Evolutionary conservation across 2,329 filamentous ascomycete species (phyloP).

Genomic region (Aspergillus sojae): DNA sequence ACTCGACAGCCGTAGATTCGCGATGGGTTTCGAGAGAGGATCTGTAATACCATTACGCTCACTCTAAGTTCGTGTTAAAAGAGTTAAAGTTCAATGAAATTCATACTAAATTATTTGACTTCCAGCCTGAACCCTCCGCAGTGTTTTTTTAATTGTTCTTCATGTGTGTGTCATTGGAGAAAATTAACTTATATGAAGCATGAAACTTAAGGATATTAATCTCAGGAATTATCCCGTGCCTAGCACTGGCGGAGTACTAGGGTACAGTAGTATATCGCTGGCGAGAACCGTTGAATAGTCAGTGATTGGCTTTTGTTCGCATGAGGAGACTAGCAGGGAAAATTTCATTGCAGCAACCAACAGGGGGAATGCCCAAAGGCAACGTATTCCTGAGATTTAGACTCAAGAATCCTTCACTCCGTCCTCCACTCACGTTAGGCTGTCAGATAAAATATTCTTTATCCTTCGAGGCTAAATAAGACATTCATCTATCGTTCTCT

Average conservation of each 20-base stretch:
- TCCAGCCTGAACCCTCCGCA: not conserved
- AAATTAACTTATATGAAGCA: not conserved
- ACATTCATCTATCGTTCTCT: not conserved
- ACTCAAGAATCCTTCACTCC: not conserved
- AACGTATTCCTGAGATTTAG: not conserved
- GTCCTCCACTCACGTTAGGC: not conserved
- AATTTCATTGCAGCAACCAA: not conserved
- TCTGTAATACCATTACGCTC: slow-evolving; percentile 8
- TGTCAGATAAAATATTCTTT: not conserved
- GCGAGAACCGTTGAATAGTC: not conserved
- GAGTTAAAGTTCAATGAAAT: slow-evolving; percentile 4
- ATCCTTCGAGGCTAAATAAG: not conserved
- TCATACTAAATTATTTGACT: not conserved
- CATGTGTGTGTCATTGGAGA: not conserved
- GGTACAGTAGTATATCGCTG: not conserved
- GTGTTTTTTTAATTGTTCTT: not conserved
- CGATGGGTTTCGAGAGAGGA: not conserved
- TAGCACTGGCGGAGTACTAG: not conserved
- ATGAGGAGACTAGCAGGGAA: not conserved
- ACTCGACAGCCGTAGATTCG: not conserved
- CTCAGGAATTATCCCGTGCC: not conserved
- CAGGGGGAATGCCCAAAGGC: not conserved
- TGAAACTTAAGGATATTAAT: not conserved
- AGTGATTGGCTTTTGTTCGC: not conserved
- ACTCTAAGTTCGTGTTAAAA: not conserved